Evolutionary conservation across 2,329 filamentous ascomycete species (phyloP).

Genomic region (Hymenoscyphus fraxineus): DNA sequence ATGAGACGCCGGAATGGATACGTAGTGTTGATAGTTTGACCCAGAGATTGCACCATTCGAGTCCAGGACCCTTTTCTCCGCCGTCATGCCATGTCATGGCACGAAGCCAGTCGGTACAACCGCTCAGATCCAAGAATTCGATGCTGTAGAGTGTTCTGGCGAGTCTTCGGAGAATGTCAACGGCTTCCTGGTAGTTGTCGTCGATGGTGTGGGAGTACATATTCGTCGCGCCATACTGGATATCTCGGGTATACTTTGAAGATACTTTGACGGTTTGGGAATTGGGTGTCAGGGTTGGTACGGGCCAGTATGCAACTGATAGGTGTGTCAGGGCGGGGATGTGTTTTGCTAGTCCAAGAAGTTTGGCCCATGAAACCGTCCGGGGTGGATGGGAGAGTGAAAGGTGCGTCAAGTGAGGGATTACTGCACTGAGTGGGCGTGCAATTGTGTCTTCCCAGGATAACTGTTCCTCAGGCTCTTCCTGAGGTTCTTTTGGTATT

Average conservation of each 20-base stretch:
- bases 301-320: constrained; percentile 59
- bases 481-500: constrained; percentile 11
- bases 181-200: constrained; percentile 56
- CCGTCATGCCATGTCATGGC: constrained; percentile 25
- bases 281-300: constrained; percentile 54
- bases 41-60: constrained; percentile 31
- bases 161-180: constrained; percentile 52
- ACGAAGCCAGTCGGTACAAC: constrained; percentile 51
- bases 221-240: constrained; percentile 54
- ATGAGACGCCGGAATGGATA: constrained; percentile 17
- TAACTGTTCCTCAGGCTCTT: constrained; percentile 11
- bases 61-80: constrained; percentile 15
- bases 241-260: constrained; percentile 39
- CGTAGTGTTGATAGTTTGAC: constrained; percentile 21
- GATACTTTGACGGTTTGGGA: constrained; percentile 47
- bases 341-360: constrained; percentile 51
- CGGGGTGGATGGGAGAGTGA: constrained; percentile 46
- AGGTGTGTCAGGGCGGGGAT: constrained; percentile 56
- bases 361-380: constrained; percentile 54
- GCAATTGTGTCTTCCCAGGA: constrained; percentile 31
- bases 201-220: constrained; percentile 56
- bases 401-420: constrained; percentile 58
- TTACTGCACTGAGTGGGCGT: constrained; percentile 20
- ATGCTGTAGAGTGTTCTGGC: constrained; percentile 53
- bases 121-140: constrained; percentile 59